These are phyloP conservation scores for Aspergillus sp. DNA, from an alignment of 2,329 filamentous ascomycete genomes.

Conservation along the genomic window DNA sequence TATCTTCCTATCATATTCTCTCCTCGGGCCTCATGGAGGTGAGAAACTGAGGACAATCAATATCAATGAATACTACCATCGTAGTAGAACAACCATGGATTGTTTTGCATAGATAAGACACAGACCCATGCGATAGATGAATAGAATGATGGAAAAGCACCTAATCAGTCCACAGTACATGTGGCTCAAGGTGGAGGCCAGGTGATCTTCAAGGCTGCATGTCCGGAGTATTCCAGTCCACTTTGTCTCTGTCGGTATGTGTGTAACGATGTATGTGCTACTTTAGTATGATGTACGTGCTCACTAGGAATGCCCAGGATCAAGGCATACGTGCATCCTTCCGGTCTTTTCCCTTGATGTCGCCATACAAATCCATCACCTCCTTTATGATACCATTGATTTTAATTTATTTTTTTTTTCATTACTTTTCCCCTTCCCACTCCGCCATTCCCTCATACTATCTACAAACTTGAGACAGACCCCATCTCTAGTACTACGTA, in stretches of 20 bases:
- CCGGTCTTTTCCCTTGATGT: slow-evolving; percentile 5
- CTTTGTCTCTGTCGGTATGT: slow-evolving; percentile 13
- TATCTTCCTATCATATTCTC: not conserved
- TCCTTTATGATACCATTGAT: not conserved
- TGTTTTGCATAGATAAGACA: too few relatives aligned
- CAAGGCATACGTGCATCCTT: slow-evolving; percentile 15
- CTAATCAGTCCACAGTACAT: slow-evolving; percentile 6
- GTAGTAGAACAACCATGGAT: too few relatives aligned
- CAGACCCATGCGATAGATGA: too few relatives aligned
- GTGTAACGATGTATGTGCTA: slow-evolving; percentile 18
- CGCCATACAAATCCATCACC: not conserved
- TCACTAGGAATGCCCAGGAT: slow-evolving; percentile 12
- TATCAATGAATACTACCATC: too few relatives aligned
- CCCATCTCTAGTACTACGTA: too few relatives aligned
- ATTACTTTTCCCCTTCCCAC: not conserved
- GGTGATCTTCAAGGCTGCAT: slow-evolving; percentile 28
- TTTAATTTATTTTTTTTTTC: not conserved
- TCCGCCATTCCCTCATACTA: not conserved
- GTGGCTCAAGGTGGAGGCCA: slow-evolving; percentile 15
- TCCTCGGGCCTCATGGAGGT: not conserved
- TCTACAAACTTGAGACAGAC: too few relatives aligned
- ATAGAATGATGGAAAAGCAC: too few relatives aligned
- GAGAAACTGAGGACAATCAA: too few relatives aligned
- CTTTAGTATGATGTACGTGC: slow-evolving; percentile 12
- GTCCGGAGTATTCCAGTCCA: slow-evolving; percentile 25